Conservation (phyloP, 2,329 filamentous ascomycete species). For the Cylindrodendrum hubeiense region DNA sequence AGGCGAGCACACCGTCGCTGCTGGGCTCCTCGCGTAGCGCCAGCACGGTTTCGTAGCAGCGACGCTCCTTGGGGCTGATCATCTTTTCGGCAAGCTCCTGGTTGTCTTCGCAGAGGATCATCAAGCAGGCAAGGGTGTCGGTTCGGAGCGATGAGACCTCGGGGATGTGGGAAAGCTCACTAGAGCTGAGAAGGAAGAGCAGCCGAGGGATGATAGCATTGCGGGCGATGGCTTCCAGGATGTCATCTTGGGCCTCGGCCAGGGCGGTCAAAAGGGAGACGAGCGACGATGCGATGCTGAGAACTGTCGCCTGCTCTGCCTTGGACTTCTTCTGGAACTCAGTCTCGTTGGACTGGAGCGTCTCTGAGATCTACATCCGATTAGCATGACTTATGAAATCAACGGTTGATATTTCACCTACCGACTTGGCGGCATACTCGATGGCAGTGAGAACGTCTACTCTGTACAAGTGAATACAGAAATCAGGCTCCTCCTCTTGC, state of each 20-base stretch:
- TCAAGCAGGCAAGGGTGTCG: slow-evolving; percentile 67
- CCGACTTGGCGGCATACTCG: slow-evolving; percentile 65
- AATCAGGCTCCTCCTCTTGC: slow-evolving; percentile 74
- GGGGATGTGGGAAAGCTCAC: slow-evolving; percentile 56
- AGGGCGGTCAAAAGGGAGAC: slow-evolving; percentile 66
- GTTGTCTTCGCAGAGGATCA: slow-evolving; percentile 72
- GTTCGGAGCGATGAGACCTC: slow-evolving; percentile 56
- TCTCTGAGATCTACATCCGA: slow-evolving; percentile 56
- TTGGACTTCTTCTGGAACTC: slow-evolving; percentile 63
- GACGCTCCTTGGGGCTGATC: slow-evolving; percentile 60
- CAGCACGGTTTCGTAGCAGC: slow-evolving; percentile 63
- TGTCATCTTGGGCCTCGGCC: slow-evolving; percentile 71
- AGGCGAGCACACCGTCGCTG: slow-evolving; percentile 67
- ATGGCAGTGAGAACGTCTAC: slow-evolving; percentile 72
- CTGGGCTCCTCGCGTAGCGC: slow-evolving; percentile 61
- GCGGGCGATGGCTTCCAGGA: slow-evolving; percentile 65
- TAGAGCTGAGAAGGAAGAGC: slow-evolving; percentile 65
- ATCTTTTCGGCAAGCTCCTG: slow-evolving; percentile 64
- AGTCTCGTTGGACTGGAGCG: slow-evolving; percentile 55
- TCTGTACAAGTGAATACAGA: slow-evolving; percentile 74
- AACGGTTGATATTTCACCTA: slow-evolving; percentile 48
- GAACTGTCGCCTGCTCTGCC: slow-evolving; percentile 65
- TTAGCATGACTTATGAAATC: slow-evolving; percentile 5
- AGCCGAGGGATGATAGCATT: slow-evolving; percentile 64
- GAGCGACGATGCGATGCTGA: slow-evolving; percentile 67